Evolutionary conservation across 768 basidiomycete species (phyloP).

Genomic region (Grammothele lineata): DNA sequence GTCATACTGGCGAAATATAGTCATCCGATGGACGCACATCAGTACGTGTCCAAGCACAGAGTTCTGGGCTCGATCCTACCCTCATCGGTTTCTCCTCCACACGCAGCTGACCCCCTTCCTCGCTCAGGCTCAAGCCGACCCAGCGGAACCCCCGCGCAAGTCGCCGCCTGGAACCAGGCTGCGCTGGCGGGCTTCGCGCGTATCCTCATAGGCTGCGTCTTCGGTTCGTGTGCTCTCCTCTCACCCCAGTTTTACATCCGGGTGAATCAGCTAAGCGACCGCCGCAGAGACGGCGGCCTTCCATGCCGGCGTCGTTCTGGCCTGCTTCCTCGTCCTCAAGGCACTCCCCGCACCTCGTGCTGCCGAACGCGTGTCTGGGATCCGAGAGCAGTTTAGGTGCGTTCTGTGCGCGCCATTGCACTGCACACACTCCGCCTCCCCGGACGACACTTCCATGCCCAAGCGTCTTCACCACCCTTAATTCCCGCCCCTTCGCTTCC

Average conservation of each 20-base stretch:
- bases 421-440: too few relatives aligned
- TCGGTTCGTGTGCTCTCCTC: slow-evolving; percentile 39
- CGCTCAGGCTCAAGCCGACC: slow-evolving; percentile 8
- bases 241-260: not conserved
- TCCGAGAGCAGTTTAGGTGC: slow-evolving; percentile 62
- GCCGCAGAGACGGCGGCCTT: slow-evolving; percentile 69
- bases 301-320: slow-evolving; percentile 59
- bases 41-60: slow-evolving; percentile 34
- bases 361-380: slow-evolving; percentile 36
- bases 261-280: not conserved
- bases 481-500: too few relatives aligned
- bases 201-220: slow-evolving; percentile 60
- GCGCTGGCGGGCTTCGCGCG: slow-evolving; percentile 47
- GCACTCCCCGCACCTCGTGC: slow-evolving; percentile 21
- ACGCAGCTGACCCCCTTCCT: too few relatives aligned
- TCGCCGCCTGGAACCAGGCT: slow-evolving; percentile 46
- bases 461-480: too few relatives aligned
- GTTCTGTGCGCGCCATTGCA: slow-evolving; percentile 7
- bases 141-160: slow-evolving; percentile 10
- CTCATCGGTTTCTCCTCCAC: too few relatives aligned
- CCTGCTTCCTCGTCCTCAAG: slow-evolving; percentile 50
- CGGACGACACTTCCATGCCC: too few relatives aligned
- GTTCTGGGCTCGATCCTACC: too few relatives aligned
- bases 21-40: slow-evolving; percentile 75
- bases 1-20: too few relatives aligned